phyloP scores from a whole-genome alignment of 805 yeast species.

The Yarrowia bubula region DNA sequence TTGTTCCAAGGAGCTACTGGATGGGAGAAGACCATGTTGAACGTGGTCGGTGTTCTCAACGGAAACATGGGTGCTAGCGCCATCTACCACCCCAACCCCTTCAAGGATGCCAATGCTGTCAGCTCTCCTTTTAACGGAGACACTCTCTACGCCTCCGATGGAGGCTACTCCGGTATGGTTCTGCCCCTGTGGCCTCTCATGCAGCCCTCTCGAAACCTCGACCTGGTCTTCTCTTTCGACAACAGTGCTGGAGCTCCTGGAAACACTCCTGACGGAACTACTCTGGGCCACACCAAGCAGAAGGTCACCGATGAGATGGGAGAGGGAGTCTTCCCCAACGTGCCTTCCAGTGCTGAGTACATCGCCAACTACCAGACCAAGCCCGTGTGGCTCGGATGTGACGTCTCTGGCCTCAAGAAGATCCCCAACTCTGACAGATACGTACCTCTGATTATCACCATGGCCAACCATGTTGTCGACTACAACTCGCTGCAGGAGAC shows the following conservation, averaged over 20 bases:
- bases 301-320: constrained; percentile 42
- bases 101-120: constrained; percentile 40
- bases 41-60: not conserved
- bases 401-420: constrained; percentile 54
- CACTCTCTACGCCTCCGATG: constrained; percentile 53
- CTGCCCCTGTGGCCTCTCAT: constrained; percentile 64
- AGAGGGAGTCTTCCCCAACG: constrained; percentile 40
- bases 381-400: constrained; percentile 78
- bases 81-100: constrained; percentile 72
- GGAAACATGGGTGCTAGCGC: constrained; percentile 57
- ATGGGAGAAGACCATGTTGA: not conserved
- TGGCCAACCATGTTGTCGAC: constrained; percentile 68
- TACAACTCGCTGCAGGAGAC: constrained; percentile 69
- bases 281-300: constrained; percentile 38
- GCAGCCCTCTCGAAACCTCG: constrained; percentile 55
- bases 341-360: constrained; percentile 50
- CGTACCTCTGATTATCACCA: constrained; percentile 77
- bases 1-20: constrained; percentile 62
- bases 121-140: constrained; percentile 40
- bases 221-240: constrained; percentile 55
- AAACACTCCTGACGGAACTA: constrained; percentile 48
- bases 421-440: constrained; percentile 54
- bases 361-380: constrained; percentile 73
- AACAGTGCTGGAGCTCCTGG: constrained; percentile 38
- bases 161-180: constrained; percentile 75